Evolutionary conservation across 371 early-diverging fungal species (phyloP).

Genomic region (Mucor ambiguus): DNA sequence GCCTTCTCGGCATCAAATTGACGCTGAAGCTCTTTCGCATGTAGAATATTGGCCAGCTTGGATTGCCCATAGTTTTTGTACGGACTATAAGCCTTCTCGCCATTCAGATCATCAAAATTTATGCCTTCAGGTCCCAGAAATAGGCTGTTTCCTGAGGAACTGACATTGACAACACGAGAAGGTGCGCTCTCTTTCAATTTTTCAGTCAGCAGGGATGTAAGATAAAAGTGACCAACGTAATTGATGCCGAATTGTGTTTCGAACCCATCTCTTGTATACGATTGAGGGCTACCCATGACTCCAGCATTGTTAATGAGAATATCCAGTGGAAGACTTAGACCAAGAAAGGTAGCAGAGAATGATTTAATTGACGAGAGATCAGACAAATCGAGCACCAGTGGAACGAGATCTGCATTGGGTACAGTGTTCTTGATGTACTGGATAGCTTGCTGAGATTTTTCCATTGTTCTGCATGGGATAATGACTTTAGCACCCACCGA

Average conservation of each 20-base stretch:
- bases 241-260: constrained; percentile 48
- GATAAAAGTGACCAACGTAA: constrained; percentile 72
- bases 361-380: constrained; percentile 49
- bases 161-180: constrained; percentile 57
- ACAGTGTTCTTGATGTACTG: constrained; percentile 49
- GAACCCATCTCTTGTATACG: constrained; percentile 58
- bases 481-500: constrained; percentile 16
- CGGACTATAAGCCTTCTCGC: constrained; percentile 23
- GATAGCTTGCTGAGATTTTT: constrained; percentile 44
- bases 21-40: constrained; percentile 53
- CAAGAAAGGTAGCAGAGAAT: constrained; percentile 50
- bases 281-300: constrained; percentile 64
- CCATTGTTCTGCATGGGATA: constrained; percentile 51
- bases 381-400: constrained; percentile 59
- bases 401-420: constrained; percentile 38
- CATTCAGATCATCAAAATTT: constrained; percentile 39
- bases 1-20: constrained; percentile 24
- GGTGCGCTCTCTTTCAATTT: constrained; percentile 51
- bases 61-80: constrained; percentile 14
- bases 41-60: constrained; percentile 50
- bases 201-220: constrained; percentile 63
- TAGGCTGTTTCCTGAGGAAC: constrained; percentile 42
- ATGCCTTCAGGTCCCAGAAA: constrained; percentile 17
- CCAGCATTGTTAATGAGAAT: constrained; percentile 64
- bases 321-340: constrained; percentile 45